Evolutionary conservation across 495 filamentous ascomycete genomes (phyloP).

Genomic region (Xylaria longipes): DNA sequence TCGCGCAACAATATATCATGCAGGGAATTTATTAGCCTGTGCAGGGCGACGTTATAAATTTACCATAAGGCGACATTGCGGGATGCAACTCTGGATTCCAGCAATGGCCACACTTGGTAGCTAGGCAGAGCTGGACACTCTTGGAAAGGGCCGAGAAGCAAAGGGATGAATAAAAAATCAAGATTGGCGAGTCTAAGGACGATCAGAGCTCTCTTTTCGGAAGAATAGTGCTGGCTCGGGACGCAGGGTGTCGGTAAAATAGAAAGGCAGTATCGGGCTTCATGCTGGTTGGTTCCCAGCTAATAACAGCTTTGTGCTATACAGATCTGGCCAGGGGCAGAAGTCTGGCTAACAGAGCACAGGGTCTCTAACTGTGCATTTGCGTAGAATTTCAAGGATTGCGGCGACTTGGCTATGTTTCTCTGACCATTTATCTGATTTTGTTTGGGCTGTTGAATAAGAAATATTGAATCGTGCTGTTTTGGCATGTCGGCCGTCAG

Average conservation of each 20-base stretch:
- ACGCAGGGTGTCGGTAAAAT: constrained; percentile 17
- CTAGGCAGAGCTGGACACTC: background rate
- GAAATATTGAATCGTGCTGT: constrained; percentile 15
- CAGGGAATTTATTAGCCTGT: constrained; percentile 19
- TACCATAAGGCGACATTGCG: constrained; percentile 15
- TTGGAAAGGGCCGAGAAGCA: constrained; percentile 15
- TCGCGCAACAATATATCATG: constrained; percentile 23
- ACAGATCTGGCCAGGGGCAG: constrained; percentile 3
- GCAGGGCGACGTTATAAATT: constrained; percentile 4
- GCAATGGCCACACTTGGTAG: constrained; percentile 15
- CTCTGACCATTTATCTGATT: constrained; percentile 8
- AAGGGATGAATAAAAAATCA: background rate
- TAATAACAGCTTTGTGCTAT: constrained; percentile 2
- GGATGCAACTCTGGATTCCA: constrained; percentile 13
- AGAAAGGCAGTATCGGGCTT: constrained; percentile 14
- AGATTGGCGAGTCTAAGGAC: constrained; percentile 17
- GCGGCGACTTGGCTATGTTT: background rate
- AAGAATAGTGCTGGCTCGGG: background rate
- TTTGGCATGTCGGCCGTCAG: background rate
- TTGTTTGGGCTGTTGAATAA: constrained; percentile 8
- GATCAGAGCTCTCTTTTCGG: constrained; percentile 21
- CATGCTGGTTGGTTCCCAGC: background rate
- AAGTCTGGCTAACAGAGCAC: constrained; percentile 3
- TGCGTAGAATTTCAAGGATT: background rate
- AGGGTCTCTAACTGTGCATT: background rate